Base-by-base conservation (phyloP, 495 filamentous ascomycete genomes). In the Saxophila tyrrhenica region DNA sequence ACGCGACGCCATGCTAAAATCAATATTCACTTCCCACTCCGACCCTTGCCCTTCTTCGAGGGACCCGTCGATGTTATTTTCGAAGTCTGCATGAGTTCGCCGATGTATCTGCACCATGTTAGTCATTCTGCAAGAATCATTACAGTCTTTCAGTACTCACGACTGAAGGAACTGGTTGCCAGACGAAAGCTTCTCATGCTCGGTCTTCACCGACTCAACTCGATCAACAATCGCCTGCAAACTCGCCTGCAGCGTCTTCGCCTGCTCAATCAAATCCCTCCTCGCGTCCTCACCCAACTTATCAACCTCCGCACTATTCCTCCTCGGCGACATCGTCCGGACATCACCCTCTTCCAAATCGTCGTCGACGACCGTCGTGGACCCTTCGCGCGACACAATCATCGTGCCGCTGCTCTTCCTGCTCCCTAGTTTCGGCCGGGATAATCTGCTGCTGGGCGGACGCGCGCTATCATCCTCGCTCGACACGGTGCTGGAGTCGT, bases 181-280 rank as follows among this genome's bases (percentile, higher is more conserved):
- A 61, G 76, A 86, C 67, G 97, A 90, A 25, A 98, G 77, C 69
- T 94, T 94, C 69, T 95, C 85, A 64, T 96, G 88, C 66, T 96
- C 90, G 53, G 84, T 82, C 68, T 87, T 86, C 49, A 97, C 90
- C n/a, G 82, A 84, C 62, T 97, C 92, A 64, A 97, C 91, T 35
- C 87, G 82, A 66, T 95, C 86, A 54, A 95, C 86, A 17, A 97
- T 79, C 48, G 83, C 88, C 43, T 91, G 73, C 25, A 98, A 78
- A 48, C 87, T 90, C 47, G 86, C 83, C 67, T 98, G 92, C 48
- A 97, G 76, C 47, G 78, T 78, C 67, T 85, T 84, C 47, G 92
- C 89, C 71, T 94, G 89, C 76, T 72, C 79, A 58, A 85, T 79
- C 56, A 86, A 68, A 22, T 79, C 76, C 58, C 77, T 69, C 45